Conservation (phyloP, 2,329 filamentous ascomycete genomes). For the Scedosporium boydii region DNA sequence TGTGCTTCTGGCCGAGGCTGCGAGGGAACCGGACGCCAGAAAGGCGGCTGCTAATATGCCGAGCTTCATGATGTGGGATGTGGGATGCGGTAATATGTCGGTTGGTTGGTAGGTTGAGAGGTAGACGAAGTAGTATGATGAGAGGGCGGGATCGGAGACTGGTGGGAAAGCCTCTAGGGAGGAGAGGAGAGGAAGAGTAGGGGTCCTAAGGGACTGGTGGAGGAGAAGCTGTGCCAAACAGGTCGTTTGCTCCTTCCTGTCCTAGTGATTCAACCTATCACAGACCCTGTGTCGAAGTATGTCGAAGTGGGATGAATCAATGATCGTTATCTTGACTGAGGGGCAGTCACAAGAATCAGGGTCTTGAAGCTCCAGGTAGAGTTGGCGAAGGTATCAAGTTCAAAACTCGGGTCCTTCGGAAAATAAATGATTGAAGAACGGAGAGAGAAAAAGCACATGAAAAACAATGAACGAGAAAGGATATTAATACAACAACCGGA, state of each 20-base stretch:
- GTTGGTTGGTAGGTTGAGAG: neutral
- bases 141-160: neutral
- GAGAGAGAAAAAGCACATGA: too few species aligned
- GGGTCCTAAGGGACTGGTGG: too few species aligned
- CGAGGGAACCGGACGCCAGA: slow-evolving; percentile 1
- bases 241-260: neutral
- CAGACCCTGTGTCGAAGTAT: neutral
- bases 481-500: too few species aligned
- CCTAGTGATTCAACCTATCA: neutral
- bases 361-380: too few species aligned
- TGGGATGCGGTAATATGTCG: neutral
- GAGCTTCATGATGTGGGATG: slow-evolving; percentile 23
- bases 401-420: too few species aligned
- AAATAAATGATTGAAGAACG: too few species aligned
- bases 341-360: too few species aligned
- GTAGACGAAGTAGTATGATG: neutral
- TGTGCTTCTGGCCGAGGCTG: neutral
- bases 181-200: neutral
- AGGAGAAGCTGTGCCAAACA: neutral
- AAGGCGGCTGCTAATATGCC: slow-evolving; percentile 16
- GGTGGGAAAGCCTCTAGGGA: neutral
- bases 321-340: too few species aligned
- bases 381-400: too few species aligned
- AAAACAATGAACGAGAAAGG: too few species aligned
- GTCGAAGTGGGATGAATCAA: neutral